Evolutionary conservation across 1,139 yeast genomes (phyloP), one percentile per base, ranked within the genome.

Genomic region (Yarrowia galli): DNA sequence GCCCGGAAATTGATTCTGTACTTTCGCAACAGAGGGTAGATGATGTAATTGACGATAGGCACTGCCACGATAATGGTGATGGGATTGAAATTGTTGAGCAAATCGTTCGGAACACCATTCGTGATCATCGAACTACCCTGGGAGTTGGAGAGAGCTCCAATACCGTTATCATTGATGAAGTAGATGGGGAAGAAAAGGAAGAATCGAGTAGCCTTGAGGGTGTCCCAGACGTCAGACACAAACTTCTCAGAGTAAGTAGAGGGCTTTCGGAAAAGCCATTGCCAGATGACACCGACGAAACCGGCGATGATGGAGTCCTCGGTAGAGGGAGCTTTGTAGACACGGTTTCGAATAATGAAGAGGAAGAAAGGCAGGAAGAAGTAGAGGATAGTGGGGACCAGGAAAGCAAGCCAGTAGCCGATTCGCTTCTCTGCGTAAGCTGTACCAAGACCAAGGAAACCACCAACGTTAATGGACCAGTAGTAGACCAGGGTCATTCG

Each of bases 81-180:
- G 42, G 92, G 89, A 75, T 88, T 88, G 77, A 89, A 86, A 71
- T 87, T 87, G 76, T 83, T 85, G 76, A 87, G 84, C 74, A 88
- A 82, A 80, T 88, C 92, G 74, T 88, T 88, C 71, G 92, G 92
- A 71, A 88, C 85, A 68, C 91, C 91, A 67, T 86, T 82, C 38
- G 87, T 82, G 40, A 84, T 79, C 89, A 88, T 85, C 40, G 89
- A 83, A 68, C 88, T 88, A 60, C 91, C 87, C 74, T 87, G 89
- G 10, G 88, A 85, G 69, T 85, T 86, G 75, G 86, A 87, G 67
- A 86, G 82, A 69, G 86, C 81, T 64, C 89, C 87, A 77, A 87
- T 82, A 75, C 90, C 91, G 74, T 86, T 85, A 76, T 88, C 91
- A 72, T 85, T 84, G 73, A 88, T 80, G 79, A 86, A 84, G 79